A percentile compares a stretch with the other conserved stretches of the same genome.
Conservation (phyloP, 1,139 yeast genomes). For the Hyphopichia burtonii region DNA sequence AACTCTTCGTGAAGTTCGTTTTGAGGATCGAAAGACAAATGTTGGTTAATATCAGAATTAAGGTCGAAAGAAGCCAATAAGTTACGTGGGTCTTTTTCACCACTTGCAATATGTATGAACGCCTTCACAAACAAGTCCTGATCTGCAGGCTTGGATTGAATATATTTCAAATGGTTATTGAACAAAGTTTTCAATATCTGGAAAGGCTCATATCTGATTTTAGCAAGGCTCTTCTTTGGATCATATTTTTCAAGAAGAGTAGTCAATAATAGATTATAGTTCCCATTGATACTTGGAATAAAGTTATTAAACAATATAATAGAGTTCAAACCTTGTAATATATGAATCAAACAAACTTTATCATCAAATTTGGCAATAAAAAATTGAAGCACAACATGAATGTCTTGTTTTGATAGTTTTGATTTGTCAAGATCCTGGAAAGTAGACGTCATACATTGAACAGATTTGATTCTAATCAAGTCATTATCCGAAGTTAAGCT, state of each 20-base stretch:
- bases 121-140: conserved; percentile 49
- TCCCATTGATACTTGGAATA: conserved; percentile 21
- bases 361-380: conserved; percentile 68
- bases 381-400: conserved; percentile 66
- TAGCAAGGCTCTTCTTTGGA: conserved; percentile 64
- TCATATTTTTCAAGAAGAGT: conserved; percentile 49
- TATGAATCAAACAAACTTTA: conserved; percentile 49
- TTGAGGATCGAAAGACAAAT: conserved; percentile 37
- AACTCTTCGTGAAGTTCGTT: conserved; percentile 39
- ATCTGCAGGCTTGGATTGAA: conserved; percentile 11
- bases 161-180: conserved; percentile 16
- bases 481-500: conserved; percentile 70
- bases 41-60: conserved; percentile 47
- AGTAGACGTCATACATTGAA: conserved; percentile 58
- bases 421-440: conserved; percentile 35
- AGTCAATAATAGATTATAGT: conserved; percentile 35
- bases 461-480: conserved; percentile 48
- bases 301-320: conserved; percentile 52
- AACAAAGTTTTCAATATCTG: conserved; percentile 42
- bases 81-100: conserved; percentile 94
- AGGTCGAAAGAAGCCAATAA: conserved; percentile 67
- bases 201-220: conserved; percentile 62
- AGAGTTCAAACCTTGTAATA: conserved; percentile 55
- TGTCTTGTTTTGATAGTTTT: conserved; percentile 58
- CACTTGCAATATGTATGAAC: conserved; percentile 68